phyloP scores from a whole-genome alignment of 148 eudicot genomes.

The Chenopodium quinoa region DNA sequence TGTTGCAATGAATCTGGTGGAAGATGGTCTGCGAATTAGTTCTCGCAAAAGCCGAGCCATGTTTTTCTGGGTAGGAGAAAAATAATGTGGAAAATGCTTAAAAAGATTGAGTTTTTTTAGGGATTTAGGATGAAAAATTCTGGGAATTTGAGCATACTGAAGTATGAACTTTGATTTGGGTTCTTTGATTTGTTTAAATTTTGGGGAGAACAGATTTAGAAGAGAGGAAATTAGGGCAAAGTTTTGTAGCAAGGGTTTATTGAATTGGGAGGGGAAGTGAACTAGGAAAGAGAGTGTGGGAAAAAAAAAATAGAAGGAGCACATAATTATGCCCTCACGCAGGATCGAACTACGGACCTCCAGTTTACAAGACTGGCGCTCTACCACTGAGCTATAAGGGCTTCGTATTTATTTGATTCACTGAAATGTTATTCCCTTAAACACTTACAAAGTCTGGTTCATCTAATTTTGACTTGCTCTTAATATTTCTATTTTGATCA shows the following conservation, averaged over 20 bases:
- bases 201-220: background rate
- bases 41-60: conserved; percentile 35
- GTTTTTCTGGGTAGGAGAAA: background rate
- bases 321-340: conserved; percentile 38
- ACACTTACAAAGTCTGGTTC: too few species aligned
- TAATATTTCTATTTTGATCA: too few species aligned
- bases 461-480: background rate
- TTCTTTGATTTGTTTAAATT: background rate
- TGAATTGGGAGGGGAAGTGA: background rate
- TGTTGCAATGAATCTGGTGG: conserved; percentile 21
- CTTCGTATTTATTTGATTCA: background rate
- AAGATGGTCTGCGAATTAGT: conserved; percentile 26
- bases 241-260: background rate
- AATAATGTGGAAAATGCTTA: background rate
- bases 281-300: too few species aligned
- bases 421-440: background rate
- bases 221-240: background rate
- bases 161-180: background rate
- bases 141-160: background rate
- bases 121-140: background rate
- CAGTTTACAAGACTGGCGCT: conserved; percentile 60
- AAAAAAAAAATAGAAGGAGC: too few species aligned
- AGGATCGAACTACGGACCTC: conserved; percentile 56
- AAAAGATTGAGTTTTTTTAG: background rate
- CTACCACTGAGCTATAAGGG: conserved; percentile 60